Base-by-base conservation (phyloP, 2,329 filamentous ascomycete genomes). In the Penicillium paneum region DNA sequence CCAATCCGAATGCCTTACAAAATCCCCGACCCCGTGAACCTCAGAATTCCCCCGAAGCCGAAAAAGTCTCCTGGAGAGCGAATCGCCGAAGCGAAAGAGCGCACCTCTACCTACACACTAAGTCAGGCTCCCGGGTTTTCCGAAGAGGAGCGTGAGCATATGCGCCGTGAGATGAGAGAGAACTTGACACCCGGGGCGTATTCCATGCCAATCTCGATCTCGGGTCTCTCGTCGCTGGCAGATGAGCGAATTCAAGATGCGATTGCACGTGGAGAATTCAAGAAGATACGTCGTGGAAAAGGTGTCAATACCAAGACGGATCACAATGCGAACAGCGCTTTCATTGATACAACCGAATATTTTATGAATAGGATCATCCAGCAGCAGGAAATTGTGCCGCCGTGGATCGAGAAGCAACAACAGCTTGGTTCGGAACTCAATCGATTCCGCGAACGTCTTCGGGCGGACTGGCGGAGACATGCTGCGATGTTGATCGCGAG, bases 331-430 rank as follows among this genome's bases (percentile, higher is more conserved):
- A 88, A 87, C 63, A 95, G 88, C 63, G 91, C 94, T 0, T 97
- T 96, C 67, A 84, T 97, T 54, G 91, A 97, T 68, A 97, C 93
- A 0, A 97, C 94, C 0, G 93, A 97, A 73, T 97, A 97, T 71
- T 90, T 97, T 65, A 88, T 97, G 88, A 97, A 99, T 75, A 94
- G 95, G 75, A 97, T 97, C 78, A 97, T 99, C 59, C 90, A 97
- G 75, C 88, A 89, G 55, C 94, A 99, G 73, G 92, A 96, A 19
- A 90, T 97, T 56, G 90, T 96, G 0, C 94, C 94, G 0, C 93
- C 93, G 0, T 99, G 94, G 94, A 97, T 99, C 56, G 94, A 99
- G 74, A 97, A 97, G 75, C 94, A 99, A 71, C 93, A 97, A 69
- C 91, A 97, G 66, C 77, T 97, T 6, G 81, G 85, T 11, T 85